Percentiles rank a stretch among this genome's conserved stretches.
Conservation (phyloP, 2,329 filamentous ascomycete genomes). For the Nemania sp. region DNA sequence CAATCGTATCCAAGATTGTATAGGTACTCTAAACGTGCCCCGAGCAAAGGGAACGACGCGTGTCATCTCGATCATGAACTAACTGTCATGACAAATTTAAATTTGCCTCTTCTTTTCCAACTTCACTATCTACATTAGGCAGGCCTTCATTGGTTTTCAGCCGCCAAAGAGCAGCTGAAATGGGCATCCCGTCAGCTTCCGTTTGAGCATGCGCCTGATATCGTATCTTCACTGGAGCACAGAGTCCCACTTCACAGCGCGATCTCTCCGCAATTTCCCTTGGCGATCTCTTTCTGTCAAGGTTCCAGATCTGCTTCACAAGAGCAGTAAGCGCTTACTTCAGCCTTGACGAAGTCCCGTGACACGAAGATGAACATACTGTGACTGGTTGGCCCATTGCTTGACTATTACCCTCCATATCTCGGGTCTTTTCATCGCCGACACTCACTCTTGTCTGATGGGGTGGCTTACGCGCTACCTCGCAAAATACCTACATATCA, state of each 20-base stretch:
- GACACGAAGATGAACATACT: conserved; percentile 3
- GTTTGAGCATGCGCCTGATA: not conserved
- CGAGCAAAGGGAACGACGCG: not conserved
- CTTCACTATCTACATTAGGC: not conserved
- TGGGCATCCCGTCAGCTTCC: conserved; percentile 2
- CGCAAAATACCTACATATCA: too few species aligned
- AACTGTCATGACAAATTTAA: conserved; percentile 5
- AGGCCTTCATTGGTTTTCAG: conserved; percentile 11
- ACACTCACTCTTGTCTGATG: conserved; percentile 13
- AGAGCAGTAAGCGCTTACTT: conserved; percentile 10
- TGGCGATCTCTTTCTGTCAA: conserved; percentile 17
- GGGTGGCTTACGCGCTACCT: conserved; percentile 3
- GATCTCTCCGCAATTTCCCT: conserved; percentile 20
- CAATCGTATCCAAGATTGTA: not conserved
- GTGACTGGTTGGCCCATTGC: conserved; percentile 8
- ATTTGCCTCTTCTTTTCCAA: too few species aligned
- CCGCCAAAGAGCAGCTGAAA: conserved; percentile 14
- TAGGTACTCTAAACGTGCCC: not conserved
- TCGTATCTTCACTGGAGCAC: not conserved
- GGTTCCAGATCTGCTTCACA: conserved; percentile 10
- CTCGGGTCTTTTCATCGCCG: conserved; percentile 7
- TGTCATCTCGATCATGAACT: not conserved
- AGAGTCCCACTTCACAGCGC: conserved; percentile 4
- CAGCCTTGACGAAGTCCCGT: conserved; percentile 13
- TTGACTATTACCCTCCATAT: not conserved